These are phyloP conservation scores for Pythium biforme DNA, from an alignment of 352 stramenopile species.

Conservation along the genomic window DNA sequence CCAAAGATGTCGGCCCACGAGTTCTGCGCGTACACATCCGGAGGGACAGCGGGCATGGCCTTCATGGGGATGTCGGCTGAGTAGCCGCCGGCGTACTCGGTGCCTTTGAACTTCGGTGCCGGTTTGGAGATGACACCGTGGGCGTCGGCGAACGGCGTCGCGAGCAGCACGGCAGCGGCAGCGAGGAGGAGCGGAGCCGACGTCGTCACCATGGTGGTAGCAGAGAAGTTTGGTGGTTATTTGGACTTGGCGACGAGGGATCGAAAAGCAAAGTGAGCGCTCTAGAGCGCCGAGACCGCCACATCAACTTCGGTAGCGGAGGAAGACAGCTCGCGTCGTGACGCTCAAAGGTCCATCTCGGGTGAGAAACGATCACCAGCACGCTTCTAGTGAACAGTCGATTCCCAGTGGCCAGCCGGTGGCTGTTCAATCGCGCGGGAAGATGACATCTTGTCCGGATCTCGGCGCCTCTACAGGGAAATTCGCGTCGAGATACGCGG, in stretches of 20 bases:
- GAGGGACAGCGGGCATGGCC: neutral
- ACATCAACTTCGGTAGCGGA: no score
- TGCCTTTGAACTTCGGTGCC: slow-evolving; percentile 5
- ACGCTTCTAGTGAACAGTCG: no score
- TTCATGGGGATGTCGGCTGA: slow-evolving; percentile 15
- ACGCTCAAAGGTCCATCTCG: no score
- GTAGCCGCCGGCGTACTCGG: slow-evolving; percentile 7
- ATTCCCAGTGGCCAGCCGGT: no score
- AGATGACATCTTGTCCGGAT: no score
- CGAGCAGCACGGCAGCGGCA: neutral
- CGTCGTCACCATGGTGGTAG: slow-evolving; percentile 1
- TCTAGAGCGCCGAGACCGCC: neutral
- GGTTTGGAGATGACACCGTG: slow-evolving; percentile 13
- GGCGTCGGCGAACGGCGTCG: neutral
- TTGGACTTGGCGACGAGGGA: neutral
- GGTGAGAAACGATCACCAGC: no score
- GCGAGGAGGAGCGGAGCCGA: neutral
- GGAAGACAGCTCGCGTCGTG: no score
- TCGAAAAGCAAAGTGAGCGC: neutral
- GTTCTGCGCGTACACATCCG: slow-evolving; percentile 11
- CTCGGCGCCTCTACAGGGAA: no score
- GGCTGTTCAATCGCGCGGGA: no score
- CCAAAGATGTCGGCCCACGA: slow-evolving; percentile 7
- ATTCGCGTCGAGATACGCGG: no score
- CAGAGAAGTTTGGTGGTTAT: no score